Percentiles rank a stretch among this genome's conserved stretches.
Conservation (phyloP, 148 eudicot species). For the Rhododendron ferrugineum region DNA sequence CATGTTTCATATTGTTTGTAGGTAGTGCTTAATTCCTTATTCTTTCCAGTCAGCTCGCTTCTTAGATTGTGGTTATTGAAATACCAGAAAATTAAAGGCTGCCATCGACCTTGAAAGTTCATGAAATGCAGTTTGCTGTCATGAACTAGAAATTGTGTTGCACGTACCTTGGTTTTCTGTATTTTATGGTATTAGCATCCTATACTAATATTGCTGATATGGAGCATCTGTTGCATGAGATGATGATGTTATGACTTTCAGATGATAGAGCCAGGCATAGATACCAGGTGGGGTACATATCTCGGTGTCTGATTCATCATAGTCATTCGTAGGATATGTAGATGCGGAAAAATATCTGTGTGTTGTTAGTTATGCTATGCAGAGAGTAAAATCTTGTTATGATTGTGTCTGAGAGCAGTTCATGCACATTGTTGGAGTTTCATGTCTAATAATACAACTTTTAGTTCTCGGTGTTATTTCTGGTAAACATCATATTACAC, state of each 20-base stretch:
- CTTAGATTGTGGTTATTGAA: background rate
- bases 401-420: background rate
- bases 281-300: background rate
- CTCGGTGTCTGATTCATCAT: background rate
- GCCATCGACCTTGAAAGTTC: background rate
- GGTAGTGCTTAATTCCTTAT: background rate
- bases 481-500: background rate
- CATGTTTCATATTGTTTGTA: background rate
- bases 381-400: background rate
- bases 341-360: background rate
- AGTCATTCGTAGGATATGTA: background rate
- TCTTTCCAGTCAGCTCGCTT: background rate
- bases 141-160: background rate
- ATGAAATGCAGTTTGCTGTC: background rate
- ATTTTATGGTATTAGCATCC: background rate
- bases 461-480: background rate
- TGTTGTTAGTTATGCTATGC: background rate
- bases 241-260: background rate
- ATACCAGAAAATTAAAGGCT: background rate
- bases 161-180: background rate
- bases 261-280: background rate
- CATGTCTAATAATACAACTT: background rate
- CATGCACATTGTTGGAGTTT: background rate
- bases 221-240: background rate
- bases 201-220: background rate